Evolutionary conservation across 495 filamentous ascomycete species (phyloP).

Genomic region (Annulohypoxylon moriforme): DNA sequence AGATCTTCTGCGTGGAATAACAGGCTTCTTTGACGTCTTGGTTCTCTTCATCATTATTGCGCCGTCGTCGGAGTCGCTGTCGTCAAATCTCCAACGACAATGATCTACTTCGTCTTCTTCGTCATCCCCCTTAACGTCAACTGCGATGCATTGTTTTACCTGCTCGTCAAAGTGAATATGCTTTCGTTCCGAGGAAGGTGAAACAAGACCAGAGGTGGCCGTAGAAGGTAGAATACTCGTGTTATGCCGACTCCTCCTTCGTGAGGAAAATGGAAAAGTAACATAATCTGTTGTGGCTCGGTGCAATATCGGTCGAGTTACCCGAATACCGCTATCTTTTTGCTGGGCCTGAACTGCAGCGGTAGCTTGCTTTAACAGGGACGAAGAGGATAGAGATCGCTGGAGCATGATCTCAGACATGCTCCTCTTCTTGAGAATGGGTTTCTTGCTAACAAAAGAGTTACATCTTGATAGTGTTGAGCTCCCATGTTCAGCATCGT

Average conservation of each 20-base stretch:
- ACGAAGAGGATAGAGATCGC: conserved; percentile 87
- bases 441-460: conserved; percentile 85
- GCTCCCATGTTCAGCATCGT: conserved; percentile 64
- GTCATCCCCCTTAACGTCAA: conserved; percentile 81
- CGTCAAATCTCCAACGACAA: conserved; percentile 59
- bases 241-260: conserved; percentile 65
- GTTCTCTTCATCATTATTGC: conserved; percentile 86
- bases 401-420: conserved; percentile 97
- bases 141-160: conserved; percentile 94
- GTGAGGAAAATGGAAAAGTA: conserved; percentile 66
- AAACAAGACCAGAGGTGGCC: conserved; percentile 71
- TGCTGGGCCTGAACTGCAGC: conserved; percentile 93
- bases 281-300: conserved; percentile 76
- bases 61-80: conserved; percentile 77
- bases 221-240: conserved; percentile 68
- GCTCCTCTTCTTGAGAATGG: conserved; percentile 95
- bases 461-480: conserved; percentile 77
- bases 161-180: conserved; percentile 98
- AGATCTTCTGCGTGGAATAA: conserved; percentile 54
- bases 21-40: conserved; percentile 53
- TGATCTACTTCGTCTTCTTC: conserved; percentile 68
- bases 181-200: conserved; percentile 74
- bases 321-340: conserved; percentile 60
- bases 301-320: conserved; percentile 57
- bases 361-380: conserved; percentile 91